Percentiles rank a stretch among this genome's conserved stretches.
These are phyloP conservation scores for Osmanthus fragrans DNA, from an alignment of 257 asterid species.

Conservation along the genomic window DNA sequence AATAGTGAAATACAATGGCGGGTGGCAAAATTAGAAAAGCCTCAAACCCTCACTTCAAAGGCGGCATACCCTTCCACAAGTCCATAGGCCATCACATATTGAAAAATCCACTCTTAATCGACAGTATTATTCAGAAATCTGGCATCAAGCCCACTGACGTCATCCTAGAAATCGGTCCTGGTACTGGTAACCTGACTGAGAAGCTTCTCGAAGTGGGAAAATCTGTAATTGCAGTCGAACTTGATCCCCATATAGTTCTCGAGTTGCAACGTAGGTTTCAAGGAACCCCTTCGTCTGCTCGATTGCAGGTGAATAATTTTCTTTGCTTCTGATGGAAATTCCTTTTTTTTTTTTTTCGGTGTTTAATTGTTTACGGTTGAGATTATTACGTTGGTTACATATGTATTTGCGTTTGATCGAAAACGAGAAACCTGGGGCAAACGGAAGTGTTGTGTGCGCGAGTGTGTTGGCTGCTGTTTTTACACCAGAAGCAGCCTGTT, in stretches of 20 bases:
- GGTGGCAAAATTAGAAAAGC: conserved; percentile 82
- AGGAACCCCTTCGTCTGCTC: conserved; percentile 72
- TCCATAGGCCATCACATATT: conserved; percentile 94
- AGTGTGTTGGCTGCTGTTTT: neutral
- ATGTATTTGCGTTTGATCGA: neutral
- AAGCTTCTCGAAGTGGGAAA: conserved; percentile 97
- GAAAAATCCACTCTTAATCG: conserved; percentile 79
- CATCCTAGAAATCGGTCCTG: conserved; percentile 94
- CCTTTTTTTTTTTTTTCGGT: neutral
- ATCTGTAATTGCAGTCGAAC: conserved; percentile 81
- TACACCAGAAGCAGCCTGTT: neutral
- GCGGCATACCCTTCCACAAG: conserved; percentile 90
- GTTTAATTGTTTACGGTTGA: neutral
- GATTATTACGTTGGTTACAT: neutral
- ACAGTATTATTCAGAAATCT: conserved; percentile 81
- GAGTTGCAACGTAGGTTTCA: conserved; percentile 91
- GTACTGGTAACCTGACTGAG: conserved; percentile 94
- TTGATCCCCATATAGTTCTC: conserved; percentile 97
- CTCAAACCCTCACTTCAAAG: conserved; percentile 67
- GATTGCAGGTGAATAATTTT: conserved; percentile 43
- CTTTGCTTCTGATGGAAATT: neutral
- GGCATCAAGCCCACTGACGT: conserved; percentile 84
- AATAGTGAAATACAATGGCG: conserved; percentile 49
- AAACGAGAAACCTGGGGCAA: neutral
- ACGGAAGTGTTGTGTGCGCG: neutral